Evolutionary conservation across 108 stramenopile species (phyloP).

Genomic region (Discostella stelligeroides): DNA sequence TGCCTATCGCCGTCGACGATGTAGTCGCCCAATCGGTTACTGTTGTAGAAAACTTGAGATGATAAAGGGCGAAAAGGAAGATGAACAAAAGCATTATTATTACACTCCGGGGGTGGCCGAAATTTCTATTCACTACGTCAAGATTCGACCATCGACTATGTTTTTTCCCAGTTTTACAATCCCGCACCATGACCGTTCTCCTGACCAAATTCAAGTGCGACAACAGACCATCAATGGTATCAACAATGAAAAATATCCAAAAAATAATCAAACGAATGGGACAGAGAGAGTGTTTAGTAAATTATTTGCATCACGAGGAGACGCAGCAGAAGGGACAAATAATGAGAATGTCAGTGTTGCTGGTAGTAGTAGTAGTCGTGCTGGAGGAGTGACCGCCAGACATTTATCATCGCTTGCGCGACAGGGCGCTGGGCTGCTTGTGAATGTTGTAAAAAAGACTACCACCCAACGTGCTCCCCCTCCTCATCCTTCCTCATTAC

Average conservation of each 20-base stretch:
- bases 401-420: constrained; percentile 5
- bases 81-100: neutral
- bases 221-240: neutral
- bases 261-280: too few species aligned
- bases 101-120: constrained; percentile 75
- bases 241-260: neutral
- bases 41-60: too few species aligned
- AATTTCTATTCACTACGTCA: constrained; percentile 60
- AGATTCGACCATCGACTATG: constrained; percentile 58
- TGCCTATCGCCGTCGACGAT: constrained; percentile 3
- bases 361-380: neutral
- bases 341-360: neutral
- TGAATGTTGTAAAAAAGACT: too few species aligned
- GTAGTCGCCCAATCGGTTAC: too few species aligned
- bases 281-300: neutral
- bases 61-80: neutral
- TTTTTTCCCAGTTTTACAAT: constrained; percentile 8
- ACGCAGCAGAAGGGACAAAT: neutral
- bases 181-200: neutral
- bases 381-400: neutral
- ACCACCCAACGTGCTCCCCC: too few species aligned
- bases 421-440: neutral
- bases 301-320: neutral
- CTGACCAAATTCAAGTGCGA: neutral
- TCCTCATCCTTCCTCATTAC: too few species aligned